Evolutionary conservation across 345 rosid species (phyloP), one percentile per base, ranked within the genome.

Genomic region (Eutrema heterophyllum): DNA sequence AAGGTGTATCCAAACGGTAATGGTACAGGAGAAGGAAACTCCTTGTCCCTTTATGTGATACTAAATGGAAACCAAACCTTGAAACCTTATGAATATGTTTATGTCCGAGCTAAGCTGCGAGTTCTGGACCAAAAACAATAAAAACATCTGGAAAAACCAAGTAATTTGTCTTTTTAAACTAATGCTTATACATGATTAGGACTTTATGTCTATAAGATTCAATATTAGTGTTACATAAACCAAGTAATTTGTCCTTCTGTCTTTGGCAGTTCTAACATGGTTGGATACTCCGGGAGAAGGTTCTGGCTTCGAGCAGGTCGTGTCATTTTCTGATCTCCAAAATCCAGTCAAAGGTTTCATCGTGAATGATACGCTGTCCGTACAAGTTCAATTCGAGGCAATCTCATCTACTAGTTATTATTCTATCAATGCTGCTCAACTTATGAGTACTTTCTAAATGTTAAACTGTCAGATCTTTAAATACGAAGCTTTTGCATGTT

Each of bases 1-100:
- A 58, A 70, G 33, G 33, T 70, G 56, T 70, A 70, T 70, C 74
- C 73, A 57, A 56, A 57, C 2, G 73, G 65, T 44, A 45, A 32
- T 57, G 66, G 66, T n/a, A 5, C 15, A 0, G 56, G 66, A 70
- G 48, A 57, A 58, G 74, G 74, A 44, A 70, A 57, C 15, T 70
- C 46, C 5, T 44, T 57, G 27, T 57, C 74, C 3, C 66, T 57
- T 32, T 70, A 56, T 68, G 21, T 68, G 18, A 55, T 15, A 10
- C 43, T 68, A 41, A 44, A 18, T 55, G 43, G 5, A 30, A 55
- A 43, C 1, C 41, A 54, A 43, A 16, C 5, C 46, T 1, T 70
- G 12, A 70, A 70, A 49, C 57, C 58, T 24, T 45, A 35, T 14
- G 57, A 70, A 41, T 58, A 70, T 48, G 67, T 46, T 46, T 70